Percentiles rank a stretch among this genome's conserved stretches.
Evolutionary conservation across 2,329 filamentous ascomycete genomes (phyloP).

Genomic region (Cercospora brassicicola): DNA sequence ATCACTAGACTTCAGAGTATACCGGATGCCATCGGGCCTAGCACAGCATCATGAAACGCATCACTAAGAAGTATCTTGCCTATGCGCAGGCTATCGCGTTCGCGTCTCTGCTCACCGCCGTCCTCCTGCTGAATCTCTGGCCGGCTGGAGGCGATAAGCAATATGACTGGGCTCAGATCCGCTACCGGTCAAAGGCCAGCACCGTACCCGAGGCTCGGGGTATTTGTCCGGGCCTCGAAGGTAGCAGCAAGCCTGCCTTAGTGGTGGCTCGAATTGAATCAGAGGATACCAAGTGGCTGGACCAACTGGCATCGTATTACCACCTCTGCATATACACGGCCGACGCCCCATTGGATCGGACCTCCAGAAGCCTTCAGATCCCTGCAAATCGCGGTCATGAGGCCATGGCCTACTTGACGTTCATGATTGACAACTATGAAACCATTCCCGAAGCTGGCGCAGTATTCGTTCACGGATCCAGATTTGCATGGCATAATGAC

Average conservation of each 20-base stretch:
- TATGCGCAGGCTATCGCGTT: constrained; percentile 16
- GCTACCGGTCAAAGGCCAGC: constrained; percentile 44
- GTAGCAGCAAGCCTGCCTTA: constrained; percentile 46
- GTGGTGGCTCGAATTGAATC: constrained; percentile 45
- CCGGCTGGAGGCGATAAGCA: constrained; percentile 16
- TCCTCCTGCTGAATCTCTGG: constrained; percentile 18
- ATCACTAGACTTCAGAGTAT: not conserved
- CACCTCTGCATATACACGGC: constrained; percentile 51
- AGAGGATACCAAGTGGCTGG: constrained; percentile 47
- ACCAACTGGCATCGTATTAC: constrained; percentile 42
- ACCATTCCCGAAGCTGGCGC: constrained; percentile 54
- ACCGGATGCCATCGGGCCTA: not conserved
- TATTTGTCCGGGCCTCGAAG: constrained; percentile 45
- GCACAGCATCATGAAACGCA: constrained; percentile 13
- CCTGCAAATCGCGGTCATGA: constrained; percentile 60
- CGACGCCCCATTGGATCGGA: constrained; percentile 37
- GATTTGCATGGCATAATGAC: constrained; percentile 59
- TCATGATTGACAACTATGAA: constrained; percentile 62
- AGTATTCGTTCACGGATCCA: constrained; percentile 61
- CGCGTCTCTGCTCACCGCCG: constrained; percentile 12
- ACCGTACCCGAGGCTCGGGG: constrained; percentile 41
- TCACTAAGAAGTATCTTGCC: constrained; percentile 20
- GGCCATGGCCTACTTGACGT: constrained; percentile 61
- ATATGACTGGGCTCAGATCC: constrained; percentile 49
- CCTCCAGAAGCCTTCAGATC: constrained; percentile 42